Base-by-base conservation (phyloP, 2,329 filamentous ascomycete species). In the Lecanosticta acicola region DNA sequence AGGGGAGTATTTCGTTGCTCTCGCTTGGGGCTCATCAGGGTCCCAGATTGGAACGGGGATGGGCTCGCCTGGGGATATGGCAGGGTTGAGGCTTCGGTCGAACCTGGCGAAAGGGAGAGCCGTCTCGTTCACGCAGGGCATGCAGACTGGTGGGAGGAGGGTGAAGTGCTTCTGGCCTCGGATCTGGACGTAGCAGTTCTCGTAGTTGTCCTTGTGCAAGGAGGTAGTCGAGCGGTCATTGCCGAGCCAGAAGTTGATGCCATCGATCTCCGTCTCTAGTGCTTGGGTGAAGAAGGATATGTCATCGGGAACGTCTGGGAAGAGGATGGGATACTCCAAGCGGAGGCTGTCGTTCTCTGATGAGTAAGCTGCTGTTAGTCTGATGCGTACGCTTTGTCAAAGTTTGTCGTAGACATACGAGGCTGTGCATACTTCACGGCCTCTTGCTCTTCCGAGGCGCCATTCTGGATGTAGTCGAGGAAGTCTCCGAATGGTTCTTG, bases 221-320 rank as follows among this genome's bases (percentile, higher is more conserved):
- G 84, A 82, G 0, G 86, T 90, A 1, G 78, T 73, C 19, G 81
- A 85, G 32, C 71, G 72, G 1, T 79, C 79, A 66, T 87, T 85
- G 43, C 87, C 87, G 40, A 93, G 80, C 87, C 87, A 91, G 59
- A 93, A 74, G 61, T 93, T 93, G 50, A 88, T 77, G 11, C 87
- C 87, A 52, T 93, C 87, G 0, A 86, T 84, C 0, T 68, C 60
- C 32, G 77, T 70, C 35, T 76, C 70, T 0, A 91, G 76, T 0
- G 85, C 85, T 50, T 87, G 81, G 20, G 82, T 77, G 0, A 85
- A 86, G 63, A 85, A 93, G 1, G 83, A 76, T 38, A 91, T 80
- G 45, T 77, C 75, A 2, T 65, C 65, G 9, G 80, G 82, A 0
- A 87, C 78, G 54, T 86, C 76, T 0, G 69, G 59, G 60, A 82